A percentile compares a stretch with the other conserved stretches of the same genome.
Conservation (phyloP, 208 protist genomes). For the Tetramitus jugosus region DNA sequence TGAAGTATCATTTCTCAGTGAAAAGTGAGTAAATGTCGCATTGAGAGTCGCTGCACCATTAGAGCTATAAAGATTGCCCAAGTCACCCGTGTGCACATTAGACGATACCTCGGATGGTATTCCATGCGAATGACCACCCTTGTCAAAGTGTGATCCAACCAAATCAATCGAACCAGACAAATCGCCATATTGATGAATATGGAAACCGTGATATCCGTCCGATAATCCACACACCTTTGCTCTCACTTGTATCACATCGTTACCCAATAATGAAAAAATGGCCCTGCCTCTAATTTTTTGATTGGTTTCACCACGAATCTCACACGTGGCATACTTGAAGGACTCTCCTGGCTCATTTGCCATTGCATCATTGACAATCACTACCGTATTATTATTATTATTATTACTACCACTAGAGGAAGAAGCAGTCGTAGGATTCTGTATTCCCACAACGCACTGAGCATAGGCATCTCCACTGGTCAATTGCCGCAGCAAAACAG, state of each 20-base stretch:
- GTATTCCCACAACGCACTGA: too few relatives aligned
- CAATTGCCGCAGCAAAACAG: too few relatives aligned
- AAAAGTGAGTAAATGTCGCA: not conserved
- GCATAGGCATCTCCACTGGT: too few relatives aligned
- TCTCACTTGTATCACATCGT: not conserved
- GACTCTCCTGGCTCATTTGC: too few relatives aligned
- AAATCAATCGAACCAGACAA: not conserved
- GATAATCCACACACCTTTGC: not conserved
- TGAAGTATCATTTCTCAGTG: not conserved
- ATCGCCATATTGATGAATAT: slow-evolving; percentile 7
- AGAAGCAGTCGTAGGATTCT: not conserved
- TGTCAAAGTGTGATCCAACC: not conserved
- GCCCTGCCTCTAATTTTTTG: not conserved
- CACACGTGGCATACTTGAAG: not conserved
- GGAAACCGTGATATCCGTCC: not conserved
- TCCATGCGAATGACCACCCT: not conserved
- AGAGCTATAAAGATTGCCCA: not conserved
- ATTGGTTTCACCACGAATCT: not conserved
- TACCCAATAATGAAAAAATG: not conserved
- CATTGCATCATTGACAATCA: too few relatives aligned
- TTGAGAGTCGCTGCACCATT: not conserved
- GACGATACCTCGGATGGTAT: not conserved
- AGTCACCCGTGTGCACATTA: not conserved
- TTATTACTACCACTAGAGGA: not conserved
- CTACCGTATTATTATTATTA: too few relatives aligned